Base-by-base conservation (phyloP, 305 asterid species). In the Fraxinus angustifolia region DNA sequence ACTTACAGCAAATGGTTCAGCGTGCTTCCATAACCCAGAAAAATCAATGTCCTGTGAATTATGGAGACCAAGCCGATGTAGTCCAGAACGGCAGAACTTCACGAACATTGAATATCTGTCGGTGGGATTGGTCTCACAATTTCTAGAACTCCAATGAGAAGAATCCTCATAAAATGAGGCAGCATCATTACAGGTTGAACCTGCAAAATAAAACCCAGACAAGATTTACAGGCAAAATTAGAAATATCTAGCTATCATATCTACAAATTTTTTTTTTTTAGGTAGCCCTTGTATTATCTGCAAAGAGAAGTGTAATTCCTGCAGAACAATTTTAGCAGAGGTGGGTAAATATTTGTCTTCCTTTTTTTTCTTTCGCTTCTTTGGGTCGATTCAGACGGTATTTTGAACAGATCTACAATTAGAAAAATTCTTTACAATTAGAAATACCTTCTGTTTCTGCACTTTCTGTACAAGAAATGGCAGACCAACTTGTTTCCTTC, bases 21-120 rank as follows among this genome's bases (percentile, higher is more conserved):
- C 84, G 86, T 92, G 91, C 77, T 87, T 83, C 99, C 99, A 95
- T 42, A 89, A 53, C 81, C 78, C 84, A 62, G 83, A 81, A 78
- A 89, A 88, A 70, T 88, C 90, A 75, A 88, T 87, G 53, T 92
- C 92, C 77, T 84, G 86, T 35, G 83, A 85, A 82, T 78, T 85
- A 82, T 80, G 85, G 81, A 92, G 90, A 83, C 89, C 91, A 80
- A 93, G 94, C 82, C 94, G 91, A 56, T 79, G 82, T 78, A 93
- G 84, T 80, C 94, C 97, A 70, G 97, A 90, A 72, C 84, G 83
- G 87, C 97, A 89, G 88, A 90, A 95, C 81, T 90, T 88, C 80
- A 84, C 81, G 84, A 95, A 95, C 83, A 53, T 84, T 80, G 90
- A 83, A 85, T 79, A 92, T 87, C 85, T 86, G 80, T 88, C 88